Evolutionary conservation across 495 filamentous ascomycete species (phyloP), one percentile per base, ranked within the genome.

Genomic region (Aspergillus sclerotiicarbonarius): DNA sequence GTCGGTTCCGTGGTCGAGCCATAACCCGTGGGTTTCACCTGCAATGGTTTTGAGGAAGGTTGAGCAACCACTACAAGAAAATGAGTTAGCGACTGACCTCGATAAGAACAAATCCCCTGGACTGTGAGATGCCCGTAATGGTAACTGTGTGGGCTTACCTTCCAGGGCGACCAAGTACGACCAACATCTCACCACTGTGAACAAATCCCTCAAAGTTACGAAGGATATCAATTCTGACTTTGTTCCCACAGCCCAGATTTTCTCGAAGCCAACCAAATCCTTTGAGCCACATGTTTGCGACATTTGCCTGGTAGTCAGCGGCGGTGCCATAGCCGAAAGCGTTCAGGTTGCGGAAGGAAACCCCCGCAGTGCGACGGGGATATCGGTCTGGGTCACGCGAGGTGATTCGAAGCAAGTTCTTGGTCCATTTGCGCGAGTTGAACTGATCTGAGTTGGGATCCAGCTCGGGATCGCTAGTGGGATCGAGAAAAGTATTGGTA

Each of bases 41-140:
- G 88, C 81, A 59, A 94, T 86, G 0, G 89, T 87, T 70, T 92
- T 92, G 25, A 94, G 73, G 29, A 94, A 82, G 0, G 90, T 92
- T 16, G 86, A 87, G 65, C 90, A 92, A 39, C 90, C 90, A 61
- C 85, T 78, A 25, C 6, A 44, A 8, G n/a, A n/a, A 8, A 29
- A 9, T 35, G 13, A 19, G 20, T 46, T 52, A 51, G 51, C 8
- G n/a, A 31, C 35, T 13, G 8, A 49, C 37, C 19, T 21, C 5
- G 35, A 25, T 20, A 47, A 35, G 10, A 20, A 19, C n/a, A 16
- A 39, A 51, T 29, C 4, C 6, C 19, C 13, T 8, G 29, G 19
- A 31, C 4, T 2, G 18, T 16, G 16, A 47, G 15, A 37, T 18
- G 13, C 52, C 5, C 13, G 12, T 8, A 35, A 20, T 30, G 12